phyloP scores from a whole-genome alignment of 768 basidiomycete genomes.

The Mycena olivaceomarginata region DNA sequence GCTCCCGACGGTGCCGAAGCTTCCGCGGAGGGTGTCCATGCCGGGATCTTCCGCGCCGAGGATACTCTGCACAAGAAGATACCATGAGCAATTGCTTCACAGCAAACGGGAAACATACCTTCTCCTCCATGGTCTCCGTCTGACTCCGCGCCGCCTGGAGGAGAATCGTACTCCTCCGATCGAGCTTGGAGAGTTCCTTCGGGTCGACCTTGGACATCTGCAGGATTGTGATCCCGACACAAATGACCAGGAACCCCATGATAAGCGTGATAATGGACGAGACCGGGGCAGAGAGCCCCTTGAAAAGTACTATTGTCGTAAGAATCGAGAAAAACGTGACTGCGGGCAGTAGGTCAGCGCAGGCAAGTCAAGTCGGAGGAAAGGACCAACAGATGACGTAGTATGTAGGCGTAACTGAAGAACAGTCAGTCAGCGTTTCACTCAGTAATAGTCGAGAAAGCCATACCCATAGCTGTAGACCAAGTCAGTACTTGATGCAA shows the following conservation, averaged over 20 bases:
- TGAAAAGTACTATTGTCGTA: conserved; percentile 91
- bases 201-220: conserved; percentile 98
- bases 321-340: conserved; percentile 92
- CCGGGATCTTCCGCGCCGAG: conserved; percentile 91
- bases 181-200: conserved; percentile 79
- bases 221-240: conserved; percentile 94
- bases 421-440: conserved; percentile 48
- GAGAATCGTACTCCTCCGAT: conserved; percentile 92
- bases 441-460: conserved; percentile 20
- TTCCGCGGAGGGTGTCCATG: conserved; percentile 93
- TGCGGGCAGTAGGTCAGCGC: conserved; percentile 51
- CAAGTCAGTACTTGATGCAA: conserved; percentile 29
- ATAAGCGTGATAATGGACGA: conserved; percentile 92
- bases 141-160: conserved; percentile 88
- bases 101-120: conserved; percentile 54
- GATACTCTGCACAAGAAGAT: conserved; percentile 44
- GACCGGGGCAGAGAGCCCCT: conserved; percentile 88
- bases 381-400: conserved; percentile 83
- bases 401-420: conserved; percentile 88
- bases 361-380: conserved; percentile 8
- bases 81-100: conserved; percentile 1
- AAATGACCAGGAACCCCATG: conserved; percentile 94
- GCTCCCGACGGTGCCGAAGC: conserved; percentile 93
- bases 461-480: conserved; percentile 78
- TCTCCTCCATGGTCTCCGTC: conserved; percentile 84